phyloP scores from a whole-genome alignment of 2,329 filamentous ascomycete genomes.

The Volutella citrinella region DNA sequence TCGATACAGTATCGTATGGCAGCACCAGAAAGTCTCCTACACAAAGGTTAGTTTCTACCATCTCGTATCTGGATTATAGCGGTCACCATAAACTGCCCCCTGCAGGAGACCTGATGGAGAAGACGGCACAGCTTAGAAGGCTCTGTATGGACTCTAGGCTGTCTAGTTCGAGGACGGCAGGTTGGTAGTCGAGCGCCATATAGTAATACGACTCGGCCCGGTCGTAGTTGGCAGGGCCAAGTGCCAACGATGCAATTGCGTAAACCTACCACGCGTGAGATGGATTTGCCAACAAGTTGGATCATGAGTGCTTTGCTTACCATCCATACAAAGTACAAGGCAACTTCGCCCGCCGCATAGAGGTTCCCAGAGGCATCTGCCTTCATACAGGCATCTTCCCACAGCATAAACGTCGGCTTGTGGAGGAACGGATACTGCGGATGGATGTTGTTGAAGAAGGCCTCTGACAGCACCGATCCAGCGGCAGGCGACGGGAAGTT shows the following conservation, averaged over 20 bases:
- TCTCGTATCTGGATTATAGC: no score
- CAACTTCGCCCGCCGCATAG: constrained; percentile 11
- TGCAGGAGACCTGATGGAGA: constrained; percentile 13
- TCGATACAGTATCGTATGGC: constrained; percentile 15
- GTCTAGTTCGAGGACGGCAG: constrained; percentile 10
- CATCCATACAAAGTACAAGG: constrained; percentile 17
- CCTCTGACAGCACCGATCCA: constrained; percentile 10
- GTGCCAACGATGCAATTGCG: constrained; percentile 13
- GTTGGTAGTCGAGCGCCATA: constrained; percentile 15
- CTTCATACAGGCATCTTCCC: constrained; percentile 15
- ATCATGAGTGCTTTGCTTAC: constrained; percentile 1
- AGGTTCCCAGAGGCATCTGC: constrained; percentile 11
- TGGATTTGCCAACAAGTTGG: accelerated
- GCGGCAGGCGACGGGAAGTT: constrained; percentile 10
- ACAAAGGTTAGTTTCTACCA: no score
- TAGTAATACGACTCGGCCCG: constrained; percentile 17
- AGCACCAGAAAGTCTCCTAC: constrained; percentile 13
- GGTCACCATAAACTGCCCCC: constrained; percentile 16
- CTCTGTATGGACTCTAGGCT: constrained; percentile 16
- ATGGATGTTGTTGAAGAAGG: constrained; percentile 15
- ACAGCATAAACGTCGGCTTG: constrained; percentile 14
- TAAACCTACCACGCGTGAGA: constrained; percentile 6
- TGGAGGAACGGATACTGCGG: constrained; percentile 15
- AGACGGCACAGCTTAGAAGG: constrained; percentile 11
- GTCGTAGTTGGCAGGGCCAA: constrained; percentile 13